These are phyloP conservation scores for Arachis hypogaea DNA, from an alignment of 306 rosid species.

Conservation along the genomic window DNA sequence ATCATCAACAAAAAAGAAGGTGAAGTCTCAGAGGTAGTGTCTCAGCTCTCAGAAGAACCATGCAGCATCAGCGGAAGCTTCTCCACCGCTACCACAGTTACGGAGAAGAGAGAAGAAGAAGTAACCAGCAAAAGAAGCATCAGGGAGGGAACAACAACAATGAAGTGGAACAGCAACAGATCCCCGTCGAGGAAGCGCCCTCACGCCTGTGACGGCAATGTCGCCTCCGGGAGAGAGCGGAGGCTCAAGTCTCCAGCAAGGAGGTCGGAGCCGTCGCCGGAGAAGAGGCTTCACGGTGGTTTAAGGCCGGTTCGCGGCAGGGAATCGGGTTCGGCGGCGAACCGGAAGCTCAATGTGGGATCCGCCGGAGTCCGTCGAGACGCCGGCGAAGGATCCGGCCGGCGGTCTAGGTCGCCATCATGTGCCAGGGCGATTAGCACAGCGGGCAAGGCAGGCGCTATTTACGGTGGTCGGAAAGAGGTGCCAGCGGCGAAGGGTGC, in stretches of 20 bases:
- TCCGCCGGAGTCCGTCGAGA: constrained; percentile 48
- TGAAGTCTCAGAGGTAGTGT: constrained; percentile 49
- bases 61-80: constrained; percentile 65
- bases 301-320: constrained; percentile 53
- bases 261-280: constrained; percentile 55
- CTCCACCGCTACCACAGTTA: constrained; percentile 60
- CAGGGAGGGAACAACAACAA: constrained; percentile 45
- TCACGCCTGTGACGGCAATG: constrained; percentile 39
- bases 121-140: constrained; percentile 62
- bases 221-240: constrained; percentile 48
- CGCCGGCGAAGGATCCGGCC: constrained; percentile 53
- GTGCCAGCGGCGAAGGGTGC: constrained; percentile 28
- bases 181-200: constrained; percentile 62
- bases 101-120: constrained; percentile 73
- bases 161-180: constrained; percentile 39
- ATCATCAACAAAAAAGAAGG: constrained; percentile 22
- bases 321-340: constrained; percentile 49
- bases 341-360: constrained; percentile 45
- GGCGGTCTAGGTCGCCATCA: constrained; percentile 87
- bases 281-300: constrained; percentile 48
- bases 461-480: constrained; percentile 41
- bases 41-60: constrained; percentile 60
- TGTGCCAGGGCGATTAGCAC: constrained; percentile 41
- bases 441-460: constrained; percentile 1
- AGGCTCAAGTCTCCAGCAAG: constrained; percentile 45